Evolutionary conservation across 257 asterid species (phyloP), one percentile per base, ranked within the genome.

Genomic region (Solanum gracilifrons): DNA sequence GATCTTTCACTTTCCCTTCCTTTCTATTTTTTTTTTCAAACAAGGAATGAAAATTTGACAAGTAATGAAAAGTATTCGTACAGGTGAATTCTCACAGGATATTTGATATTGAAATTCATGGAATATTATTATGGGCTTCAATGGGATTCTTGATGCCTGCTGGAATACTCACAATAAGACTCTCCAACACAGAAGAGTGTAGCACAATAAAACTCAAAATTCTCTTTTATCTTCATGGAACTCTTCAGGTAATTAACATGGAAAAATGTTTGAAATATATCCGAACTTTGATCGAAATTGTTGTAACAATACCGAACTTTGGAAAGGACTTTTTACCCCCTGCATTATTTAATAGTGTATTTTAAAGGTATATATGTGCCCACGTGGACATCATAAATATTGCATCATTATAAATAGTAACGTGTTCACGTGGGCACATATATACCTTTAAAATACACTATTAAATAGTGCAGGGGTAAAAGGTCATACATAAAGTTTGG

Each of bases 101-200:
- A 83, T 77, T 88, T 89, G 93, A 93, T 32, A 93, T 96, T 87
- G 90, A 85, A 86, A 89, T 95, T 87, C 99, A 95, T 91, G 99
- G 98, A 48, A 86, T 96, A 74, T 88, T 95, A 21, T 87, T 94
- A 32, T 96, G 99, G 98, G 94, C 94, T 90, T 94, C 99, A 51
- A 90, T 92, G 92, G 98, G 98, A 62, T 89, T 94, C 88, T 91
- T 95, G 87, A 93, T 95, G 94, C 99, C 98, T 58, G 85, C 90
- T 21, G 99, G 96, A 46, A 91, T 96, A 90, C 92, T 96, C 29
- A 48, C 89, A 79, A 92, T 94, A 88, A 93, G 99, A 91, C 86
- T 93, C 68, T 90, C 98, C 41, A 91, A 90, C 29, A 86, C 89
- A 64, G 88, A 85, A 31, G 93, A 90, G 41, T 66, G 86, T 64